These are phyloP conservation scores for Areca catechu DNA, from an alignment of 176 grass and related monocot genomes.

Conservation along the genomic window DNA sequence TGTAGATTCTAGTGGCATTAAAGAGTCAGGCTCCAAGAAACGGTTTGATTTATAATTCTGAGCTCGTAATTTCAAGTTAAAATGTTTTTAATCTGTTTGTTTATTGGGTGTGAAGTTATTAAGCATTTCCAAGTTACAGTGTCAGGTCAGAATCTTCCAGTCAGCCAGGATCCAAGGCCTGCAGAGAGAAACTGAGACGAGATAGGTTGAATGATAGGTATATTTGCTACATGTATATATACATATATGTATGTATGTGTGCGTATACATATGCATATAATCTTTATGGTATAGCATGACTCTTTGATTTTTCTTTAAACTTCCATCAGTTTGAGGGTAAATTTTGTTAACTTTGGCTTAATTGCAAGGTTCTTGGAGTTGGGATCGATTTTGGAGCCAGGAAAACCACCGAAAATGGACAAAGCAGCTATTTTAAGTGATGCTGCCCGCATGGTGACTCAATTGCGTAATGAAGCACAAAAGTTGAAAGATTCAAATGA, in stretches of 20 bases:
- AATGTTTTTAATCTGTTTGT: conserved; percentile 1
- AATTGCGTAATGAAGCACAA: conserved; percentile 60
- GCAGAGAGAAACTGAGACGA: conserved; percentile 85
- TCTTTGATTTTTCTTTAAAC: too few species aligned
- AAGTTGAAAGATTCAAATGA: conserved; percentile 88
- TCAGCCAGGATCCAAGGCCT: conserved; percentile 82
- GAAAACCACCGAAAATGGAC: conserved; percentile 87
- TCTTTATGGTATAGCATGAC: too few species aligned
- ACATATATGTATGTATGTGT: too few species aligned
- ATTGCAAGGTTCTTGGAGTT: conserved; percentile 75
- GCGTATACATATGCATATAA: too few species aligned
- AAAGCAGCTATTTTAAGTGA: conserved; percentile 88
- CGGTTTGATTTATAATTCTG: conserved; percentile 41
- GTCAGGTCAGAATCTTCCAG: conserved; percentile 50
- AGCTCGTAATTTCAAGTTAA: neutral
- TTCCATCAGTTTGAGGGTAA: too few species aligned
- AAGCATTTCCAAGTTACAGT: conserved; percentile 32
- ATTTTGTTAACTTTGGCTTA: too few species aligned
- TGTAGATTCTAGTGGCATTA: conserved; percentile 33
- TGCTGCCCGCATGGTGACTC: conserved; percentile 60
- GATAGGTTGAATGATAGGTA: conserved; percentile 90
- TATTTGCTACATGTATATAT: too few species aligned
- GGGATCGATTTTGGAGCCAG: conserved; percentile 71
- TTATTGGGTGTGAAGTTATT: conserved; percentile 10
- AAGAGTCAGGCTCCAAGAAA: conserved; percentile 62